A percentile compares a stretch with the other conserved stretches of the same genome.
These are phyloP conservation scores for Xylariaceae sp. DNA, from an alignment of 2,329 filamentous ascomycete species.

Conservation along the genomic window DNA sequence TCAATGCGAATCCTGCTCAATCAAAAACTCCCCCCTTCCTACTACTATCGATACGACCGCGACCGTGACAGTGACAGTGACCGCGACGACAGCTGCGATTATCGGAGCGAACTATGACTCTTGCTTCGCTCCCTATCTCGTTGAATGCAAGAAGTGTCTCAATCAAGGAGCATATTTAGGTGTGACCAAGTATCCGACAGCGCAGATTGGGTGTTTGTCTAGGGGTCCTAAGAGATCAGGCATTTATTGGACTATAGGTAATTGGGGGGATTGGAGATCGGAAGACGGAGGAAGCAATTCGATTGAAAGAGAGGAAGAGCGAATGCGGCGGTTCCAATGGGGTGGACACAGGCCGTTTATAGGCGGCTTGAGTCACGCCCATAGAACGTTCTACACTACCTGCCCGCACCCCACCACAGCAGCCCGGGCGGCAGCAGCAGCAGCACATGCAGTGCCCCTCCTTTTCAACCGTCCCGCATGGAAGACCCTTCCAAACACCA, in stretches of 20 bases:
- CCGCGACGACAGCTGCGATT: constrained; percentile 24
- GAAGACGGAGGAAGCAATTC: not conserved
- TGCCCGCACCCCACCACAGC: constrained; percentile 7
- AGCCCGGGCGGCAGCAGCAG: not conserved
- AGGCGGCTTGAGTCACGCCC: constrained; percentile 40
- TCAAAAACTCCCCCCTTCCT: constrained; percentile 8
- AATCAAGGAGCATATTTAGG: constrained; percentile 7
- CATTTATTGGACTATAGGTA: not conserved
- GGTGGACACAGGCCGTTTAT: constrained; percentile 41
- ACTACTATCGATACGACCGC: constrained; percentile 9
- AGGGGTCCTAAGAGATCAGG: not conserved
- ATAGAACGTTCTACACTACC: constrained; percentile 44
- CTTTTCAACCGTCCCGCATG: constrained; percentile 21
- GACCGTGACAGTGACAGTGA: not conserved
- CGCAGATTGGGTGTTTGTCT: constrained; percentile 4
- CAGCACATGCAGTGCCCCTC: constrained; percentile 8
- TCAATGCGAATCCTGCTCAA: constrained; percentile 10
- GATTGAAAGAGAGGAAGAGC: constrained; percentile 19
- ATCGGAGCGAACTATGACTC: constrained; percentile 27
- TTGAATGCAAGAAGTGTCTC: constrained; percentile 6
- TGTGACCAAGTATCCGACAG: constrained; percentile 15
- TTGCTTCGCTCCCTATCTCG: not conserved
- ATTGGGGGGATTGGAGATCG: not conserved
- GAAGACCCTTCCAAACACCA: constrained; percentile 23
- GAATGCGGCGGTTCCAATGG: constrained; percentile 35